These are phyloP conservation scores for Balamuthia mandrillaris DNA, from an alignment of 208 protist genomes.

Conservation along the genomic window DNA sequence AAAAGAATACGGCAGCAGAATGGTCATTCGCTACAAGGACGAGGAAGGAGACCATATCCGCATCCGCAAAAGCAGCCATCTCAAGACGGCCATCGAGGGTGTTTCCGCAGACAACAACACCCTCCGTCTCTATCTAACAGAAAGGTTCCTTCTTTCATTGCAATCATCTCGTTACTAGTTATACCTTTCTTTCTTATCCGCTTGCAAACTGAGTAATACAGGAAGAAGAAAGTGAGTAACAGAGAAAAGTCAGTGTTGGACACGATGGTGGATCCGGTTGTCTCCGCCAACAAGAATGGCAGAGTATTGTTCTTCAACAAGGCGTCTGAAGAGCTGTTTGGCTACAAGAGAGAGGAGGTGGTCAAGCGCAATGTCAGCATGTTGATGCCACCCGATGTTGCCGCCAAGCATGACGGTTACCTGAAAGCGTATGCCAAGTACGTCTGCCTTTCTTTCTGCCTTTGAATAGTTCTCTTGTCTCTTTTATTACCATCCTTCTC, in stretches of 20 bases:
- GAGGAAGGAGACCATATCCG: slow-evolving; percentile 15
- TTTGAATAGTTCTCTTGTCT: too few species aligned
- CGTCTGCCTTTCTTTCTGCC: too few species aligned
- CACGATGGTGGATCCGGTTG: slow-evolving; percentile 38
- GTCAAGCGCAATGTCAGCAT: slow-evolving; percentile 68
- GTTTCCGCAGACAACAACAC: background rate
- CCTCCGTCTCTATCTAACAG: background rate
- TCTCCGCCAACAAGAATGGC: slow-evolving; percentile 47
- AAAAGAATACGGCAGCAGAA: slow-evolving; percentile 28
- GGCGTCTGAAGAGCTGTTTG: slow-evolving; percentile 29
- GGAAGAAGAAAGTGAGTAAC: slow-evolving; percentile 31
- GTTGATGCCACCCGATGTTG: slow-evolving; percentile 59
- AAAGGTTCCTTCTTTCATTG: background rate
- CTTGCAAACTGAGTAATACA: too few species aligned
- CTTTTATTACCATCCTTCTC: too few species aligned
- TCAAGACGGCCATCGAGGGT: slow-evolving; percentile 7
- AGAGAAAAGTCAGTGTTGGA: slow-evolving; percentile 29
- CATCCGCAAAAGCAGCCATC: background rate
- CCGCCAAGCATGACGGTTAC: slow-evolving; percentile 61
- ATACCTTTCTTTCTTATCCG: background rate
- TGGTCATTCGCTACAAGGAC: slow-evolving; percentile 37
- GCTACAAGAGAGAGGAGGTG: slow-evolving; percentile 40
- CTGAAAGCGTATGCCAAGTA: slow-evolving; percentile 53
- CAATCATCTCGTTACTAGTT: background rate
- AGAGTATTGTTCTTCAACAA: slow-evolving; percentile 58